phyloP scores from a whole-genome alignment of 371 early-diverging fungal genomes.

The Saksenaea oblongispora region DNA sequence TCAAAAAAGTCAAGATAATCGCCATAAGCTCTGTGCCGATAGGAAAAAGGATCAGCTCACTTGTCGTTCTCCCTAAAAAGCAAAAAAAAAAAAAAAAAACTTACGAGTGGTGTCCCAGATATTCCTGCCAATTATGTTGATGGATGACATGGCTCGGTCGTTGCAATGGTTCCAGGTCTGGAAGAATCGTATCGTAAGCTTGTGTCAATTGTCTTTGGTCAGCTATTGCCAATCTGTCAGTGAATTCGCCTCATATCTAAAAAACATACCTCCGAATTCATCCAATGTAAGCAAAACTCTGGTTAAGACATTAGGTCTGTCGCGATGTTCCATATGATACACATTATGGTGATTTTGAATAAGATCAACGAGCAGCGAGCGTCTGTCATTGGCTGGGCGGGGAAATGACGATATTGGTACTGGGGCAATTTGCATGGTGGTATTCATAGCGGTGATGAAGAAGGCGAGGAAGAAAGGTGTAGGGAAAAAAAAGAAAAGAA shows the following conservation, averaged over 20 bases:
- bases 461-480: not conserved
- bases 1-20: constrained; percentile 38
- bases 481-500: not conserved
- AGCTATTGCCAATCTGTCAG: not conserved
- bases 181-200: constrained; percentile 9
- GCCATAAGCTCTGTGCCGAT: constrained; percentile 23
- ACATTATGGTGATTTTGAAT: constrained; percentile 23
- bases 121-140: constrained; percentile 35
- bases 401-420: not conserved
- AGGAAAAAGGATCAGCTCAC: constrained; percentile 6
- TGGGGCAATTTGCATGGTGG: not conserved
- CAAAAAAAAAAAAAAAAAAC: not conserved
- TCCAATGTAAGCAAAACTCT: constrained; percentile 35
- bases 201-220: constrained; percentile 7
- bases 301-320: constrained; percentile 33
- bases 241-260: not conserved
- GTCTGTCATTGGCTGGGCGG: not conserved
- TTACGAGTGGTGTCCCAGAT: constrained; percentile 34
- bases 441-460: not conserved
- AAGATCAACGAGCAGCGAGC: not conserved
- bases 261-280: constrained; percentile 31
- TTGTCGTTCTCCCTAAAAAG: not conserved
- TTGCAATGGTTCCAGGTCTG: constrained; percentile 13
- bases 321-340: constrained; percentile 39
- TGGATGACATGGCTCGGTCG: constrained; percentile 7